Evolutionary conservation across 805 yeast species (phyloP).

Genomic region (Scheffersomyces amazonensis): DNA sequence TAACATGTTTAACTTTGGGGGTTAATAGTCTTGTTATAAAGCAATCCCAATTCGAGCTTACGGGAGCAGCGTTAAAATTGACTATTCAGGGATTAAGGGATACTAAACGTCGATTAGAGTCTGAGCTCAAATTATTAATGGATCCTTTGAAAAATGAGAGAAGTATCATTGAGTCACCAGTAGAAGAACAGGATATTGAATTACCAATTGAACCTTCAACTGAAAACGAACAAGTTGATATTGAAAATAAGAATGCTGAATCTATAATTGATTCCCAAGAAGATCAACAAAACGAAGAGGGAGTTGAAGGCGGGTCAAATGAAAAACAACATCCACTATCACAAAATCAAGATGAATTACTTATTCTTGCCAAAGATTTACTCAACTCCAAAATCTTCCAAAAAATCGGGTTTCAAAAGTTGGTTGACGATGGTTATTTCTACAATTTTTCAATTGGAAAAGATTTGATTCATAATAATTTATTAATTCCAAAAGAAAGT

Average conservation of each 20-base stretch:
- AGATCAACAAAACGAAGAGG: neutral
- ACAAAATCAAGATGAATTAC: slow-evolving; percentile 12
- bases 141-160: neutral
- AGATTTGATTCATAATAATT: slow-evolving; percentile 1
- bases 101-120: slow-evolving; percentile 7
- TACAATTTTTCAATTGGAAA: slow-evolving; percentile 7
- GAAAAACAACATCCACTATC: neutral
- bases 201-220: neutral
- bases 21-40: neutral
- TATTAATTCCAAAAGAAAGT: slow-evolving; percentile 29
- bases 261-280: neutral
- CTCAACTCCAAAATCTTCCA: slow-evolving; percentile 16
- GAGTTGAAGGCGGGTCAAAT: neutral
- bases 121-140: slow-evolving; percentile 10
- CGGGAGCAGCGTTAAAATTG: slow-evolving; percentile 1
- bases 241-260: neutral
- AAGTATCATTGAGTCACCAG: neutral
- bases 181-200: neutral
- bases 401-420: slow-evolving; percentile 17
- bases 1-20: too few species aligned
- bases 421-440: slow-evolving; percentile 2
- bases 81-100: slow-evolving; percentile 8
- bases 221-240: neutral
- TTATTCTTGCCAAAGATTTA: slow-evolving; percentile 23
- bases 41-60: slow-evolving; percentile 2